Evolutionary conservation across 2,329 filamentous ascomycete species (phyloP).

Genomic region (Paraphaeosphaeria minitans): DNA sequence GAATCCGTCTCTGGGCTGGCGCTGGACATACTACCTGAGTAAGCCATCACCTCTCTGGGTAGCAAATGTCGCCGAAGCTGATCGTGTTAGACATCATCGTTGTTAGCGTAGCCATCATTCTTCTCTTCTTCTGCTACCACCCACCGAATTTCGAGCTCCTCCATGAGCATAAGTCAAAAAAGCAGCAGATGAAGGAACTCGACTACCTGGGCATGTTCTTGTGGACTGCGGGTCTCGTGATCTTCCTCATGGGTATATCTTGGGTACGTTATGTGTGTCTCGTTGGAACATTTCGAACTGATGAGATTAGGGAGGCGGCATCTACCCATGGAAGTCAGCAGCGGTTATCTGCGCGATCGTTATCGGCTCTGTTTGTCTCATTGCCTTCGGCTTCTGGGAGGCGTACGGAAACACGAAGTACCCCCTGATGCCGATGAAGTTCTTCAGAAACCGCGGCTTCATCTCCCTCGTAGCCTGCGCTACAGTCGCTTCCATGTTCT

Average conservation of each 20-base stretch:
- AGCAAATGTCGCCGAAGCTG: neutral
- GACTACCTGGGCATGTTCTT: slow-evolving; percentile 20
- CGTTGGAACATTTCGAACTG: neutral
- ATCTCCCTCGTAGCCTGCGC: slow-evolving; percentile 20
- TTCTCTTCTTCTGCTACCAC: slow-evolving; percentile 22
- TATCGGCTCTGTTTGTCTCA: slow-evolving; percentile 29
- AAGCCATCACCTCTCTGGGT: neutral
- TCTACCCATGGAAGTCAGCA: slow-evolving; percentile 37
- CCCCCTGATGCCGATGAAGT: slow-evolving; percentile 23
- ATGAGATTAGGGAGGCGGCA: slow-evolving; percentile 29
- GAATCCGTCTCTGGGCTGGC: slow-evolving; percentile 18
- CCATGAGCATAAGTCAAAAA: slow-evolving; percentile 20
- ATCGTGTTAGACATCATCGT: slow-evolving; percentile 16
- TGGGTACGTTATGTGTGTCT: slow-evolving; percentile 10
- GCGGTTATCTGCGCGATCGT: slow-evolving; percentile 34
- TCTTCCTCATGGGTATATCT: slow-evolving; percentile 21
- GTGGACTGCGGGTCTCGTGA: slow-evolving; percentile 18
- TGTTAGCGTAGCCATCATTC: slow-evolving; percentile 13
- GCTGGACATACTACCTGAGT: slow-evolving; percentile 24
- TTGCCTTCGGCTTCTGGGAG: slow-evolving; percentile 19
- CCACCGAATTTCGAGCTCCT: slow-evolving; percentile 21
- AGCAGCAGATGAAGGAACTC: slow-evolving; percentile 18
- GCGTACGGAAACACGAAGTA: slow-evolving; percentile 18
- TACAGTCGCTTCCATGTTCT: slow-evolving; percentile 21
- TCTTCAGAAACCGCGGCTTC: slow-evolving; percentile 20